Percentiles rank a stretch among this genome's conserved stretches.
These are phyloP conservation scores for Cercospora zeae-maydis DNA, from an alignment of 2,329 filamentous ascomycete species.

Conservation along the genomic window DNA sequence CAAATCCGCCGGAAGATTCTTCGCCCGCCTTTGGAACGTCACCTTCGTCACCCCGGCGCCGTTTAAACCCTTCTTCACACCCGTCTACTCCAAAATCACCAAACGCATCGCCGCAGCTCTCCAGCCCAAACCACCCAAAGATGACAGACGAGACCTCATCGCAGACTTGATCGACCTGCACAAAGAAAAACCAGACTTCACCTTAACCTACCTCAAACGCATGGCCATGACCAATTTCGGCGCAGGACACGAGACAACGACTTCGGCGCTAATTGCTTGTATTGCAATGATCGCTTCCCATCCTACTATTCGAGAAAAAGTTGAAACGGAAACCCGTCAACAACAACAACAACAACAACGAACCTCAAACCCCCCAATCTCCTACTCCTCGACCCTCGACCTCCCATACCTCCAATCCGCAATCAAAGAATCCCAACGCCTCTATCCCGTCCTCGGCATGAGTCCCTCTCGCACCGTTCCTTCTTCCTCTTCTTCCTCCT, in stretches of 20 bases:
- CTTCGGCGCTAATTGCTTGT: conserved; percentile 14
- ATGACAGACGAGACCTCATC: conserved; percentile 14
- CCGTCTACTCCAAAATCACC: conserved; percentile 16
- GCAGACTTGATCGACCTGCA: conserved; percentile 19
- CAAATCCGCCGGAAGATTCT: conserved; percentile 12
- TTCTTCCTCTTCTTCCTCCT: conserved; percentile 30
- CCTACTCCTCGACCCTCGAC: conserved; percentile 29
- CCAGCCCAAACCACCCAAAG: conserved; percentile 9
- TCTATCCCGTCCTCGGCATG: conserved; percentile 44
- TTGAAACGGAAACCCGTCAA: neutral
- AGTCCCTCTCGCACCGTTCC: conserved; percentile 41
- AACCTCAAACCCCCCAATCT: too few species aligned
- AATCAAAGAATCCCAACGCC: conserved; percentile 46
- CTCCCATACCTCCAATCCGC: conserved; percentile 43
- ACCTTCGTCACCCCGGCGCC: conserved; percentile 15
- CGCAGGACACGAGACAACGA: conserved; percentile 23
- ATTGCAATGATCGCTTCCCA: conserved; percentile 17
- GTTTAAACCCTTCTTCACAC: conserved; percentile 19
- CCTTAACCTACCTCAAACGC: conserved; percentile 16
- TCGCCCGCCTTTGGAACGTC: conserved; percentile 15
- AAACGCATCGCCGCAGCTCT: conserved; percentile 17
- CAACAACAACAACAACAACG: neutral
- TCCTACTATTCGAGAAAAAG: neutral
- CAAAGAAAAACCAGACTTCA: conserved; percentile 21
- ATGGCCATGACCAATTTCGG: conserved; percentile 25